These are phyloP conservation scores for Aspergillus alliaceus DNA, from an alignment of 2,329 filamentous ascomycete species.

Conservation along the genomic window DNA sequence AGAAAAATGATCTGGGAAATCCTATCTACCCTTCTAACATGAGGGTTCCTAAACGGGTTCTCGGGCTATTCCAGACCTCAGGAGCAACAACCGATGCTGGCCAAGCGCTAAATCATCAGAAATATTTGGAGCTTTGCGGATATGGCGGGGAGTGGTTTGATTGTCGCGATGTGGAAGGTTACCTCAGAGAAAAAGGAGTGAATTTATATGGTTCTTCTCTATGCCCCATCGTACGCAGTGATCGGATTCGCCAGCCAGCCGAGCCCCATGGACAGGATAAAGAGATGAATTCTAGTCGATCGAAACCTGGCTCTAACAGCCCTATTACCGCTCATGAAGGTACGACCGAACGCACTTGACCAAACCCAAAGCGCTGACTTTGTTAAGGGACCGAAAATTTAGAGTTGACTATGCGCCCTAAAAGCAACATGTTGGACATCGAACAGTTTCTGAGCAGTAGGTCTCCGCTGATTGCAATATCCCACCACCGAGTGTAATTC, in stretches of 20 bases:
- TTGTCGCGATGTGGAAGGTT: slow-evolving; percentile 22
- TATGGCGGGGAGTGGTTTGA: slow-evolving; percentile 23
- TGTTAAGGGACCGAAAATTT: neutral
- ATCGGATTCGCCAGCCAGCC: neutral
- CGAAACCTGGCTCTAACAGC: neutral
- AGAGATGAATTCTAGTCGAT: neutral
- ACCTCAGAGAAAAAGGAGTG: slow-evolving; percentile 10
- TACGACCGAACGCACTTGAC: neutral
- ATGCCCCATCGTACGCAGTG: neutral
- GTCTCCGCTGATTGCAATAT: too few species aligned
- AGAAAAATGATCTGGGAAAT: slow-evolving; percentile 36
- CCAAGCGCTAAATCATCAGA: neutral
- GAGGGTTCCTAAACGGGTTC: slow-evolving; percentile 16
- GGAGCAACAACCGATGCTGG: neutral
- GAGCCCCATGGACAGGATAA: neutral
- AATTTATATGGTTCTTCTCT: slow-evolving; percentile 6
- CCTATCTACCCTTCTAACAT: slow-evolving; percentile 29
- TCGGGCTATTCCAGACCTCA: slow-evolving; percentile 9
- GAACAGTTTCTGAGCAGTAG: neutral
- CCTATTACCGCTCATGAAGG: neutral
- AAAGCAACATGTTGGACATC: neutral
- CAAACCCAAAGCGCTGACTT: neutral
- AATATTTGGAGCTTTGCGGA: slow-evolving; percentile 12
- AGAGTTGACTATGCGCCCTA: neutral
- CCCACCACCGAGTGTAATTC: too few species aligned